Conservation (phyloP, 805 yeast genomes). For the Candida silvicultrix region DNA sequence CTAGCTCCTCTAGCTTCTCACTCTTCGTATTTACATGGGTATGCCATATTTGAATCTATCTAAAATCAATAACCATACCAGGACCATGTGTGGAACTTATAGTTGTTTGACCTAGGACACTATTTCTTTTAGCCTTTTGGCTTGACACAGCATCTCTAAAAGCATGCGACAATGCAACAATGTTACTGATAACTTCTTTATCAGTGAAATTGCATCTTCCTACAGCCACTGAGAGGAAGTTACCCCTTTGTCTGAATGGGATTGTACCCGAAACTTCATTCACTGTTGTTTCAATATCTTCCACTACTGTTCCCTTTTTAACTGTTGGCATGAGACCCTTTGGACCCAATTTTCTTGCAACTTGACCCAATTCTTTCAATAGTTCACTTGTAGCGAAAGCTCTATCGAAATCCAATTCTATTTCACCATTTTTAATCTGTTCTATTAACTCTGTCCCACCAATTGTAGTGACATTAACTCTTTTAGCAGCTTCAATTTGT, state of each 20-base stretch:
- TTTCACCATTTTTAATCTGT: constrained; percentile 43
- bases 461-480: constrained; percentile 53
- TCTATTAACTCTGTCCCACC: constrained; percentile 73
- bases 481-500: constrained; percentile 44
- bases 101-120: constrained; percentile 61
- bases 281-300: constrained; percentile 52
- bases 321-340: constrained; percentile 82
- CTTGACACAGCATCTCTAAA: constrained; percentile 44
- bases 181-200: constrained; percentile 64
- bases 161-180: constrained; percentile 60
- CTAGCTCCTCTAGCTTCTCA: too few species aligned
- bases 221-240: constrained; percentile 57
- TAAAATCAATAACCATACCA: constrained; percentile 58
- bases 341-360: constrained; percentile 85
- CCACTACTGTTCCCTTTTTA: constrained; percentile 80
- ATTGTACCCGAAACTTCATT: constrained; percentile 54
- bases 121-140: constrained; percentile 63
- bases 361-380: constrained; percentile 48
- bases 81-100: constrained; percentile 76
- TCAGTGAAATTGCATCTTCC: constrained; percentile 78
- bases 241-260: constrained; percentile 71
- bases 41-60: constrained; percentile 1
- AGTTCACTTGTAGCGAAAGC: constrained; percentile 85
- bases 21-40: background rate
- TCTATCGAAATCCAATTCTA: constrained; percentile 57